phyloP scores from a whole-genome alignment of 257 asterid genomes.

The Gentiana dahurica region DNA sequence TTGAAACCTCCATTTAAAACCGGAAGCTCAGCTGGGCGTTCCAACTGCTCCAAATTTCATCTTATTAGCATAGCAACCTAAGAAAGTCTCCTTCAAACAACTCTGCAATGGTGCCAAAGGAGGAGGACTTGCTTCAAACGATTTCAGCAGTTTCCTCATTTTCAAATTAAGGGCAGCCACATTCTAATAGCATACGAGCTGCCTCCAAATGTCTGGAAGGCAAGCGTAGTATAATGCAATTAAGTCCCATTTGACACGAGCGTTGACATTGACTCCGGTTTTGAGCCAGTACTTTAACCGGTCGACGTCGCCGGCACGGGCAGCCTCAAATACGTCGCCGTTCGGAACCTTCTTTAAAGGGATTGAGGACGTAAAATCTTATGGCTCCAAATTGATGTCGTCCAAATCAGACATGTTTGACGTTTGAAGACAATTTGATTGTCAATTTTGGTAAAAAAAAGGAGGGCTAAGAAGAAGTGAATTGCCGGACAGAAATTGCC shows the following conservation, averaged over 20 bases:
- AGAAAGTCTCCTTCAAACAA: conserved; percentile 61
- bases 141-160: conserved; percentile 68
- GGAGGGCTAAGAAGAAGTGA: too few species aligned
- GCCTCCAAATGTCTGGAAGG: conserved; percentile 90
- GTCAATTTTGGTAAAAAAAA: too few species aligned
- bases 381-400: conserved; percentile 52
- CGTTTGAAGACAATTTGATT: too few species aligned
- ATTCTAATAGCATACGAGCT: conserved; percentile 66
- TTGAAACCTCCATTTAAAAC: conserved; percentile 5
- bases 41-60: conserved; percentile 28
- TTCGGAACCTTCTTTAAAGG: conserved; percentile 78
- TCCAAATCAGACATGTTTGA: conserved; percentile 54
- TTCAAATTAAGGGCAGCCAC: conserved; percentile 89
- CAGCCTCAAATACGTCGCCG: conserved; percentile 84
- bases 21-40: conserved; percentile 10
- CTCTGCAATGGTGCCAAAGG: conserved; percentile 71
- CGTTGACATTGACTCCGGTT: conserved; percentile 77
- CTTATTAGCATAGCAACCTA: conserved; percentile 51
- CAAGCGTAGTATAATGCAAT: conserved; percentile 89
- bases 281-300: conserved; percentile 64
- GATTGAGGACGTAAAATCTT: conserved; percentile 64
- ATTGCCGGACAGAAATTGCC: too few species aligned
- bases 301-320: conserved; percentile 86
- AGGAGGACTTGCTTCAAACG: conserved; percentile 92
- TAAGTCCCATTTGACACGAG: conserved; percentile 89